These are phyloP conservation scores for Multifurca ochricompacta DNA, from an alignment of 768 basidiomycete genomes.

Conservation along the genomic window DNA sequence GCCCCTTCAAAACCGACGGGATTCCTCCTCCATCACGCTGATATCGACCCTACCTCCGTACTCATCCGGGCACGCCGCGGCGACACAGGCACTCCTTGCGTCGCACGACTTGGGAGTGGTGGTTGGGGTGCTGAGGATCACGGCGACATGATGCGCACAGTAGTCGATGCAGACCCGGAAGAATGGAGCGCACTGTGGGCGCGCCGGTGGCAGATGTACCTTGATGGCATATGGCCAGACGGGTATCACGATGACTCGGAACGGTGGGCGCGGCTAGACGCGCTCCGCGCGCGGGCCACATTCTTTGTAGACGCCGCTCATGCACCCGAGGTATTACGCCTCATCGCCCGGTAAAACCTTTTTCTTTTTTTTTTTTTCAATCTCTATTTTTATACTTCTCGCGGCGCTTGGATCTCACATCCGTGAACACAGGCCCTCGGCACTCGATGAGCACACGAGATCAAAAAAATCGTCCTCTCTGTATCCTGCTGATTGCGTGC, in stretches of 20 bases:
- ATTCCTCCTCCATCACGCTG: slow-evolving; percentile 17
- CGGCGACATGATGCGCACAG: slow-evolving; percentile 15
- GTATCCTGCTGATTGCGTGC: neutral
- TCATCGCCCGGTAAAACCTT: slow-evolving; percentile 10
- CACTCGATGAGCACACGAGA: slow-evolving; percentile 4
- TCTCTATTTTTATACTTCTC: neutral
- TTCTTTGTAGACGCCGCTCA: slow-evolving; percentile 16
- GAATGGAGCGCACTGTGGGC: slow-evolving; percentile 17
- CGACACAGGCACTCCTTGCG: slow-evolving; percentile 3
- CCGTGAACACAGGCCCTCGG: slow-evolving; percentile 6
- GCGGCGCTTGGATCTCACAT: neutral
- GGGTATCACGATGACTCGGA: slow-evolving; percentile 10
- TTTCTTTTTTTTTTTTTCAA: neutral
- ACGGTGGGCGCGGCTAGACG: slow-evolving; percentile 18
- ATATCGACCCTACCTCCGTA: slow-evolving; percentile 7
- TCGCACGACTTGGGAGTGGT: slow-evolving; percentile 13
- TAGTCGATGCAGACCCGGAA: slow-evolving; percentile 18
- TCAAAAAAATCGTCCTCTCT: slow-evolving; percentile 14
- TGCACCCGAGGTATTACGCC: slow-evolving; percentile 14
- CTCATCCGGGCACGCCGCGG: slow-evolving; percentile 11
- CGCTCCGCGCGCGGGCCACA: slow-evolving; percentile 1
- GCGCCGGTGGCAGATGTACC: slow-evolving; percentile 20
- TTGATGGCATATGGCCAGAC: slow-evolving; percentile 12
- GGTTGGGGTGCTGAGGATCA: slow-evolving; percentile 14
- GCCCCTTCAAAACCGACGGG: slow-evolving; percentile 6